Conservation (phyloP, 192 early-diverging fungal genomes). For the Pecoramyces ruminantium region DNA sequence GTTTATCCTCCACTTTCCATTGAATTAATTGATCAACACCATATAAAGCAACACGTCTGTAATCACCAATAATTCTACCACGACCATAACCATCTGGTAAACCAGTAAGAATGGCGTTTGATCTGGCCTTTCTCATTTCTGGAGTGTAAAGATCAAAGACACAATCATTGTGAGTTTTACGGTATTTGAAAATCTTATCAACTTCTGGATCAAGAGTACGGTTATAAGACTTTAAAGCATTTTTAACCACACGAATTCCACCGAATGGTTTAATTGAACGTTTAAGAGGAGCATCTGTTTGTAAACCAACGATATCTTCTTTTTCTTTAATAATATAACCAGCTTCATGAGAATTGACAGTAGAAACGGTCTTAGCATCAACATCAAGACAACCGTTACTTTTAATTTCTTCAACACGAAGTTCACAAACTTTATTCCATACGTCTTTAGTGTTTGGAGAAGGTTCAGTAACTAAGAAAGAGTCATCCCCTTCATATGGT, state of each 20-base stretch:
- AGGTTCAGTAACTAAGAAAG: no score
- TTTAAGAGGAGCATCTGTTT: conserved; percentile 7
- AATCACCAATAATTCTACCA: conserved; percentile 8
- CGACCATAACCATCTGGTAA: conserved; percentile 9
- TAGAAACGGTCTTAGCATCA: conserved; percentile 3
- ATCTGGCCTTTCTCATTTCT: conserved; percentile 5
- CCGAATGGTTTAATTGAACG: conserved; percentile 7
- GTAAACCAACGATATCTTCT: conserved; percentile 6
- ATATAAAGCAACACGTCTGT: conserved; percentile 10
- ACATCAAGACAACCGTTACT: neutral
- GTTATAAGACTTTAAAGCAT: conserved; percentile 1
- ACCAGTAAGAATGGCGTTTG: conserved; percentile 7
- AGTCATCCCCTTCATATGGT: no score
- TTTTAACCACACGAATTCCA: conserved; percentile 4
- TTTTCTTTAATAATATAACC: conserved; percentile 7
- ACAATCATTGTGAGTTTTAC: conserved; percentile 8
- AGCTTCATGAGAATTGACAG: neutral
- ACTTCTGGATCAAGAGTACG: conserved; percentile 3
- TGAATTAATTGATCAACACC: conserved; percentile 4
- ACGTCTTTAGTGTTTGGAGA: no score
- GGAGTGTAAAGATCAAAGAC: conserved; percentile 6
- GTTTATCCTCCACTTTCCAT: conserved; percentile 3
- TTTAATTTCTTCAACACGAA: no score
- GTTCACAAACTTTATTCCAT: no score
- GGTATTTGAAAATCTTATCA: conserved; percentile 5